phyloP scores from a whole-genome alignment of 257 asterid genomes.

The Leonotis leonurus region DNA sequence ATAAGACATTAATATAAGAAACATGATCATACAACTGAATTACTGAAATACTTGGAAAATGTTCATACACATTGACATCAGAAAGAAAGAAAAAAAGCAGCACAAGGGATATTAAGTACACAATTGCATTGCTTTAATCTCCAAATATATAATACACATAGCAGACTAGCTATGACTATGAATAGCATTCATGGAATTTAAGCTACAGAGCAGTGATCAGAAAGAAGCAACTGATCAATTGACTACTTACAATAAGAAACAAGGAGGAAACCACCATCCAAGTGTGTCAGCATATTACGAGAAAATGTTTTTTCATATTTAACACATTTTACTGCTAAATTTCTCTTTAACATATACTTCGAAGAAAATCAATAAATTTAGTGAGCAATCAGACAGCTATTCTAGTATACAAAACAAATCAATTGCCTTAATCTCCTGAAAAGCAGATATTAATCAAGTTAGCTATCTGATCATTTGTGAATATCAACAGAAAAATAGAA shows the following conservation, averaged over 20 bases:
- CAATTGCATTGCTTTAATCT: background rate
- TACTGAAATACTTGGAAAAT: background rate
- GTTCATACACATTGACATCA: background rate
- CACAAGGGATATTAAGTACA: background rate
- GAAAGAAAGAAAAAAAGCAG: background rate
- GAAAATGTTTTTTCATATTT: background rate
- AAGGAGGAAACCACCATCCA: background rate
- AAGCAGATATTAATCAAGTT: background rate
- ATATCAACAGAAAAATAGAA: background rate
- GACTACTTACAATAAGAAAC: background rate
- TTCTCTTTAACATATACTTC: background rate
- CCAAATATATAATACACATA: background rate
- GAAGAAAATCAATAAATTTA: background rate
- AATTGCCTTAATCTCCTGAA: background rate
- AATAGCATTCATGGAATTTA: slow-evolving; percentile 6
- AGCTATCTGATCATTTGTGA: background rate
- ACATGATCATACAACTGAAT: background rate
- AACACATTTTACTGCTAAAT: background rate
- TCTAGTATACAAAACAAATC: background rate
- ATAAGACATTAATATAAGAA: background rate
- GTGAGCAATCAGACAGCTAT: background rate
- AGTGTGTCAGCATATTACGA: background rate
- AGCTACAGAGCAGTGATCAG: background rate
- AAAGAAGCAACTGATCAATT: background rate
- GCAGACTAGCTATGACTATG: background rate